phyloP scores from a whole-genome alignment of 148 eudicot species.

The Silene uniflora region DNA sequence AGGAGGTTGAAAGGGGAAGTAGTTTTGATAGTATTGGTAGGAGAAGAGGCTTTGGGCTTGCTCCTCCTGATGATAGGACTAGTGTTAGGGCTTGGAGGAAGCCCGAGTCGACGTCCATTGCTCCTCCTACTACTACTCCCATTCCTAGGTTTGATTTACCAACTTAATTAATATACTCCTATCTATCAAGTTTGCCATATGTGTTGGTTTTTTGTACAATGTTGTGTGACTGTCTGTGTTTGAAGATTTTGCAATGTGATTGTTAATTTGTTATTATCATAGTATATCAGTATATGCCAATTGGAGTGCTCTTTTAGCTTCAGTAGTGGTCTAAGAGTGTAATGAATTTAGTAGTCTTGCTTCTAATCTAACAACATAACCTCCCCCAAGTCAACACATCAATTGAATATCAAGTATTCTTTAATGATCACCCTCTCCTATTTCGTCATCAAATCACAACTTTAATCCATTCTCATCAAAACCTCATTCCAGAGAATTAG shows the following conservation, averaged over 20 bases:
- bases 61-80: slow-evolving; percentile 27
- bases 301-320: no score
- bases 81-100: slow-evolving; percentile 75
- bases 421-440: no score
- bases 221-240: neutral
- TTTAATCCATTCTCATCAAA: neutral
- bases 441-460: no score
- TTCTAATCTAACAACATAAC: no score
- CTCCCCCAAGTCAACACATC: no score
- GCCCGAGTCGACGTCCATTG: slow-evolving; percentile 27
- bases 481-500: neutral
- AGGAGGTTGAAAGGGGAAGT: slow-evolving; percentile 34
- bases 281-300: no score
- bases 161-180: neutral
- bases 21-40: slow-evolving; percentile 30
- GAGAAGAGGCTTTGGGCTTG: slow-evolving; percentile 58
- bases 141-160: slow-evolving; percentile 43
- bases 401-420: neutral
- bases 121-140: slow-evolving; percentile 28
- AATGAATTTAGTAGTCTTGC: no score
- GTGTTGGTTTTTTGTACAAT: neutral
- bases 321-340: no score
- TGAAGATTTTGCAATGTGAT: no score
- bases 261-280: no score
- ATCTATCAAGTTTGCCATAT: neutral